Percentiles rank a stretch among this genome's conserved stretches.
Evolutionary conservation across 78 protist genomes (phyloP).

Genomic region (Anaeramoeba ignava): DNA sequence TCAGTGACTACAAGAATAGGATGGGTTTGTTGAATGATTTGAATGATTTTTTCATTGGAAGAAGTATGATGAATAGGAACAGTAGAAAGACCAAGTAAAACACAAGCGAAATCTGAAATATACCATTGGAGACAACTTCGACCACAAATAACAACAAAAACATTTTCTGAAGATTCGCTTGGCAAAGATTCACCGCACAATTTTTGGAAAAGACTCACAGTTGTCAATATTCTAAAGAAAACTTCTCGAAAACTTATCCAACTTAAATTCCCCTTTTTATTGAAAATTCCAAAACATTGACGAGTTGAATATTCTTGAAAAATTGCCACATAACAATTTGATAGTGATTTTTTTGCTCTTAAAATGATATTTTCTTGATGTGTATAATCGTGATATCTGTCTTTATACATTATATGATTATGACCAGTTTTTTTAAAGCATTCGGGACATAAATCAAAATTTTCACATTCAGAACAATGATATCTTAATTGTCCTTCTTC

Average conservation of each 20-base stretch:
- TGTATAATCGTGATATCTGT: not conserved
- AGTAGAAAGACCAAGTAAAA: not conserved
- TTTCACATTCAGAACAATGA: not conserved
- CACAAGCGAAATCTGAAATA: not conserved
- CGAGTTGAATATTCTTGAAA: not conserved
- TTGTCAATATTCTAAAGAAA: not conserved
- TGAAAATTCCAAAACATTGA: not conserved
- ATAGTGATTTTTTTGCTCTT: not conserved
- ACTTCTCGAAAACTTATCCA: not conserved
- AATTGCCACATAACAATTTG: not conserved
- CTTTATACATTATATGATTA: not conserved
- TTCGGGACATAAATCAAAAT: not conserved
- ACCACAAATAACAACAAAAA: not conserved
- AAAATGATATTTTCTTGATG: not conserved
- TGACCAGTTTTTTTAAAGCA: not conserved
- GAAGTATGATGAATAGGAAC: not conserved
- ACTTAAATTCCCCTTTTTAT: not conserved
- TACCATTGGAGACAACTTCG: not conserved
- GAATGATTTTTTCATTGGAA: not conserved
- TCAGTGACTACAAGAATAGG: not conserved
- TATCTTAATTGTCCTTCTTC: not conserved
- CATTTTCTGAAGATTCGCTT: not conserved
- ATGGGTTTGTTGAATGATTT: not conserved
- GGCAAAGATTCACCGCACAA: not conserved
- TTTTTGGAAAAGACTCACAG: too few species aligned